These are phyloP conservation scores for Colletotrichum echinochloae DNA, from an alignment of 2,329 filamentous ascomycete species.

Conservation along the genomic window DNA sequence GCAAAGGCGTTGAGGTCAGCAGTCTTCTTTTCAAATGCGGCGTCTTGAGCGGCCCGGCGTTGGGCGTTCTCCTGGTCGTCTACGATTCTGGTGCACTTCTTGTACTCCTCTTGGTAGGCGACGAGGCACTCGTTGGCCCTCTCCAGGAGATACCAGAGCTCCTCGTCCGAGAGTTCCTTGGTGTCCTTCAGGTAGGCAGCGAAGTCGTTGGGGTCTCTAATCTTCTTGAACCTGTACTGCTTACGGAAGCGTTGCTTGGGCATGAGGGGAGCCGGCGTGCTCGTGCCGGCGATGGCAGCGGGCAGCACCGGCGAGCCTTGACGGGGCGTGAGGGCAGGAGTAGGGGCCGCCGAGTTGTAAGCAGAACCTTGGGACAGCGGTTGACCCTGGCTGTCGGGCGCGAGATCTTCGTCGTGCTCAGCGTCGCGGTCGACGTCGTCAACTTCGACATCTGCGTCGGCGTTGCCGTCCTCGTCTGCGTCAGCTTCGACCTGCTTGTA, in stretches of 20 bases:
- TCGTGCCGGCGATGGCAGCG: conserved; percentile 43
- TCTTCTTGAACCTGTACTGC: conserved; percentile 61
- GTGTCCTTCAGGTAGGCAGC: conserved; percentile 61
- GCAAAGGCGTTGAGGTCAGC: conserved; percentile 52
- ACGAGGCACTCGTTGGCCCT: conserved; percentile 59
- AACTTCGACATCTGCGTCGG: conserved; percentile 44
- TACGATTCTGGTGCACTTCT: conserved; percentile 61
- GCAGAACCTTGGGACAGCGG: conserved; percentile 27
- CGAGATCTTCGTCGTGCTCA: conserved; percentile 40
- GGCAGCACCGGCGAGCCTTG: conserved; percentile 53
- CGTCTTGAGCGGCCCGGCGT: conserved; percentile 62
- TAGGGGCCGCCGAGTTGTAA: conserved; percentile 50
- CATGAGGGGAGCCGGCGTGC: conserved; percentile 53
- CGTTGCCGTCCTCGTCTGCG: conserved; percentile 44
- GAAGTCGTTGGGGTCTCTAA: conserved; percentile 64
- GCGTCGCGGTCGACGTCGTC: conserved; percentile 45
- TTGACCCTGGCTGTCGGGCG: conserved; percentile 27
- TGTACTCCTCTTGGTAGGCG: conserved; percentile 68
- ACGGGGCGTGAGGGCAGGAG: conserved; percentile 53
- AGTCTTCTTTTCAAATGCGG: conserved; percentile 59
- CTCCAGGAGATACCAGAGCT: conserved; percentile 59
- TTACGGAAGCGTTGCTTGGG: conserved; percentile 43
- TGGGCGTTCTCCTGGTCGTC: conserved; percentile 70
- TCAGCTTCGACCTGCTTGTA: conserved; percentile 43
- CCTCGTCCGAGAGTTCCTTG: conserved; percentile 60